Evolutionary conservation across 2,329 filamentous ascomycete genomes (phyloP), one percentile per base, ranked within the genome.

Genomic region (Dactylellina sp.): DNA sequence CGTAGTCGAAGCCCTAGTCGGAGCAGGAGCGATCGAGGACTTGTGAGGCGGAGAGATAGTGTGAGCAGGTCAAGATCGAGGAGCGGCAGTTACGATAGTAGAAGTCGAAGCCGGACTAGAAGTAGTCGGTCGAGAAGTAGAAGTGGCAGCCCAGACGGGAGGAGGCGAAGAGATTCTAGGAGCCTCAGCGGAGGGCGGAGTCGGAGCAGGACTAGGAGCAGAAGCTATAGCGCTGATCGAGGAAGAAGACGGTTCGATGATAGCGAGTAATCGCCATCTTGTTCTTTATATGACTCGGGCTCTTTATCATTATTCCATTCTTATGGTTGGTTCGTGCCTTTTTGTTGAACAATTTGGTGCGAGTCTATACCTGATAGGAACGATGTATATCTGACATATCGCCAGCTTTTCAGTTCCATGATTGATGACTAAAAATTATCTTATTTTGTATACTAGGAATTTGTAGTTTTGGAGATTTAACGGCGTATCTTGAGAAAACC

Each of bases 141-240:
- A 47, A 64, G 60, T 22, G 60, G 11, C 7, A 35, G 60, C 55
- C 18, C 24, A 25, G 49, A 56, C 1, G 44, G 37, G 25, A 70
- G 65, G 57, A 71, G 57, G 40, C 44, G 37, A 28, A 59, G 63
- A 18, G 63, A 68, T 39, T 68, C 63, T 14, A 70, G 64, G 40
- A 68, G 63, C 32, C 25, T 60, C 44, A 66, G 62, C 24, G 52
- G 50, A 25, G 22, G 39, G 11, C 49, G 63, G 37, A 68, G 63
- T 22, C 44, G 56, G 40, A 64, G 59, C 18, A 53, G 68, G 37
- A 72, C 35, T n/a, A 7, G 70, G 32, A 72, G 61, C 49, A 55
- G 68, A 46, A 72, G 66, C 25, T 71, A 71, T 42, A 72, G 68
- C 39, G 68, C 47, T 32, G 70, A 66, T 28, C 39, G 55, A 11